A percentile compares a stretch with the other conserved stretches of the same genome.
Evolutionary conservation across 208 protist species (phyloP).

Genomic region (Leishmania turanica): DNA sequence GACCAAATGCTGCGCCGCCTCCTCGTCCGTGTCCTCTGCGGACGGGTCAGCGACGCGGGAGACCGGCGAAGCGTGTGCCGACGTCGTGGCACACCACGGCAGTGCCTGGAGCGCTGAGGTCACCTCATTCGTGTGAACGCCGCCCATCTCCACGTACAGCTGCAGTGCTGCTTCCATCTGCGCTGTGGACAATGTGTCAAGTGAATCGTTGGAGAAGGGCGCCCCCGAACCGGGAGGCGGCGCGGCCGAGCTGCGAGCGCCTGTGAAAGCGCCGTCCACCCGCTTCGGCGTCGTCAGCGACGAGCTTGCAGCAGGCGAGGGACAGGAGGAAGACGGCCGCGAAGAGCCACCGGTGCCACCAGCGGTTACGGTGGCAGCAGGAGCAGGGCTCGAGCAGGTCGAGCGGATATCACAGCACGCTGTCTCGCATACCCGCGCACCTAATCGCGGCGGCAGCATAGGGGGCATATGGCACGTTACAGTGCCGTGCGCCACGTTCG

Average conservation of each 20-base stretch:
- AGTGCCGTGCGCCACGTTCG: neutral
- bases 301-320: neutral
- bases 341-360: neutral
- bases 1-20: neutral
- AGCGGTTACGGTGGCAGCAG: neutral
- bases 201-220: neutral
- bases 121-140: conserved; percentile 22
- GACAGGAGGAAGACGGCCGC: neutral
- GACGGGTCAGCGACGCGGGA: neutral
- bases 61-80: neutral
- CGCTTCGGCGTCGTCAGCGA: neutral
- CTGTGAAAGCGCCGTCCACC: neutral
- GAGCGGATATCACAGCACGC: neutral
- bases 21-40: neutral
- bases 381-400: neutral
- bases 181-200: conserved; percentile 4
- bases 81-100: conserved; percentile 7
- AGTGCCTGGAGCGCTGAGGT: neutral
- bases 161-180: conserved; percentile 34
- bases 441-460: neutral
- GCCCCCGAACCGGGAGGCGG: neutral
- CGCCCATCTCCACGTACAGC: conserved; percentile 38
- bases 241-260: neutral
- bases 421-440: neutral
- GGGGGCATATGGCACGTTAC: no score